Percentiles rank a stretch among this genome's conserved stretches.
Conservation (phyloP, 441 rosid genomes). For the Omphalea diandra region DNA sequence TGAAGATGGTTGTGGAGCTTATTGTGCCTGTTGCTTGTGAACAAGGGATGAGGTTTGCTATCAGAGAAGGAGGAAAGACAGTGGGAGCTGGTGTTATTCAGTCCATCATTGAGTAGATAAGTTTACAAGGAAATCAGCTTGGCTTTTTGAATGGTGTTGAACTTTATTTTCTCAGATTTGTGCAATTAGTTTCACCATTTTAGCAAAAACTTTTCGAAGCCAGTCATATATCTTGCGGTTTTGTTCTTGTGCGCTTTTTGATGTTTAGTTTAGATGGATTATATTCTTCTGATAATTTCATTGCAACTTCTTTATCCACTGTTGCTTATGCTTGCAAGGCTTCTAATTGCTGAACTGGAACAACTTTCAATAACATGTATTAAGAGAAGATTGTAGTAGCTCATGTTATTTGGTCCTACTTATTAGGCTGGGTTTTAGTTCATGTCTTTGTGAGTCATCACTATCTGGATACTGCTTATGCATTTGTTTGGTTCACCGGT, state of each 20-base stretch:
- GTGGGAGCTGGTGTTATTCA: slow-evolving; percentile 96
- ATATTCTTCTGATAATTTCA: slow-evolving; percentile 29
- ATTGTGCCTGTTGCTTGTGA: slow-evolving; percentile 96
- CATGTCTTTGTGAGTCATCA: neutral
- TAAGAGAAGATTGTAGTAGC: slow-evolving; percentile 1
- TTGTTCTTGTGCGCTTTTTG: slow-evolving; percentile 31
- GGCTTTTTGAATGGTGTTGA: slow-evolving; percentile 37
- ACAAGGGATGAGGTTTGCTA: slow-evolving; percentile 98
- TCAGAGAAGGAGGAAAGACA: slow-evolving; percentile 97
- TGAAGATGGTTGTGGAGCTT: slow-evolving; percentile 93
- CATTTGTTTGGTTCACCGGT: neutral
- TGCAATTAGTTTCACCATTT: slow-evolving; percentile 40
- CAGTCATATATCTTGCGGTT: slow-evolving; percentile 42
- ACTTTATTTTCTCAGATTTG: slow-evolving; percentile 36
- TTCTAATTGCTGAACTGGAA: slow-evolving; percentile 9
- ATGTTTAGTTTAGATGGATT: slow-evolving; percentile 33
- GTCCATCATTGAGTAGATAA: slow-evolving; percentile 65
- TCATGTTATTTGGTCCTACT: neutral
- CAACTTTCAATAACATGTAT: slow-evolving; percentile 7
- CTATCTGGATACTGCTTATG: neutral
- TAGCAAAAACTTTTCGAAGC: slow-evolving; percentile 27
- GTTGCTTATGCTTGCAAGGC: slow-evolving; percentile 16
- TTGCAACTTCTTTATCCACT: slow-evolving; percentile 11
- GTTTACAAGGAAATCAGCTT: slow-evolving; percentile 9
- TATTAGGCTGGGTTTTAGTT: too few relatives aligned